Conservation (phyloP, 768 basidiomycete genomes). For the Russula lepida region DNA sequence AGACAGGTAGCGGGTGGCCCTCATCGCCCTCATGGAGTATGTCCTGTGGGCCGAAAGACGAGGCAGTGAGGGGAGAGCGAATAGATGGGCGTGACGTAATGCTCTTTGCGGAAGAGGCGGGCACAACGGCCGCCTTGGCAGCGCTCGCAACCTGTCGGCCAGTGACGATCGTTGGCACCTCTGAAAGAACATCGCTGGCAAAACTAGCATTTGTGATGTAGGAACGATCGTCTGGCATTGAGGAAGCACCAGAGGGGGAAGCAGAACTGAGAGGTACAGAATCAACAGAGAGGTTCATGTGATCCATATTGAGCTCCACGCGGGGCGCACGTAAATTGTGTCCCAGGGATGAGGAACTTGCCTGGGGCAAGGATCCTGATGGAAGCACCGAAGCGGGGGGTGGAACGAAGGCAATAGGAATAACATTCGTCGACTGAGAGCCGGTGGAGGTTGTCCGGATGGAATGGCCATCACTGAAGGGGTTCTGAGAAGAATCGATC, state of each 20-base stretch:
- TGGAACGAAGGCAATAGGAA: constrained; percentile 70
- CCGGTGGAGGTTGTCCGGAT: constrained; percentile 70
- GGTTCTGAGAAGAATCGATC: constrained; percentile 41
- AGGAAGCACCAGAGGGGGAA: constrained; percentile 39
- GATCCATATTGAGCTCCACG: constrained; percentile 52
- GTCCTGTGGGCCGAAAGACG: constrained; percentile 66
- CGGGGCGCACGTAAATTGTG: constrained; percentile 55
- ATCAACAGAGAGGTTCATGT: constrained; percentile 53
- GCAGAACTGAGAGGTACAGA: constrained; percentile 30
- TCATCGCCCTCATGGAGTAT: constrained; percentile 41
- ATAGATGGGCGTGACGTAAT: constrained; percentile 39
- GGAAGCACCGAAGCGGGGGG: constrained; percentile 41
- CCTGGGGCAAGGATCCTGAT: constrained; percentile 8
- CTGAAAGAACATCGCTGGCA: constrained; percentile 70
- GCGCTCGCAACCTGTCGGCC: constrained; percentile 68
- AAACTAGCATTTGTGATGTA: constrained; percentile 70
- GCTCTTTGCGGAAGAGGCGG: constrained; percentile 28
- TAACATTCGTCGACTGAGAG: constrained; percentile 76
- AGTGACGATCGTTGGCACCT: constrained; percentile 76
- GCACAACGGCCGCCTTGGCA: constrained; percentile 70
- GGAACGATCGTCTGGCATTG: constrained; percentile 50
- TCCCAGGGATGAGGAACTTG: constrained; percentile 28
- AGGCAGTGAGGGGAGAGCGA: constrained; percentile 60
- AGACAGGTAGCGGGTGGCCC: constrained; percentile 25
- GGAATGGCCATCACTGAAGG: constrained; percentile 69